Percentiles rank a stretch among this genome's conserved stretches.
Conservation (phyloP, 306 rosid genomes). For the Acacia crassicarpa region DNA sequence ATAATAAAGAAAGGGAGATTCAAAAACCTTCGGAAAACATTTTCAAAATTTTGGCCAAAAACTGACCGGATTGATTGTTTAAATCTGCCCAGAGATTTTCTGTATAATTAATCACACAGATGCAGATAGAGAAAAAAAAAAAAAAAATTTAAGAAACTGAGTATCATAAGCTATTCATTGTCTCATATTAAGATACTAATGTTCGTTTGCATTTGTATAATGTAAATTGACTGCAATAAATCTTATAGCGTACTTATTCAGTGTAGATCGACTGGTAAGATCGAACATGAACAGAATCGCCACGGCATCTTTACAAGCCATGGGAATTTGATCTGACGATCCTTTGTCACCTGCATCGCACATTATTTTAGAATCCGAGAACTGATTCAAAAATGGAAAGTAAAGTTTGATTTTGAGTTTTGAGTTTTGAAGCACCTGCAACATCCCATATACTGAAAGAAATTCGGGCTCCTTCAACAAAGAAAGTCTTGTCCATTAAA, state of each 20-base stretch:
- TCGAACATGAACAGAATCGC: constrained; percentile 95
- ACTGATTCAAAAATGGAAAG: neutral
- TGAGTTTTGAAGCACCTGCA: constrained; percentile 51
- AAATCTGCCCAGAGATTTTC: neutral
- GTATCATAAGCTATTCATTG: neutral
- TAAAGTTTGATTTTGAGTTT: neutral
- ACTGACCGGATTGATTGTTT: neutral
- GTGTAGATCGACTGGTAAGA: constrained; percentile 88
- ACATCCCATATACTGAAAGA: constrained; percentile 90
- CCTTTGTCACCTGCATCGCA: constrained; percentile 55
- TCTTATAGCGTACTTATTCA: constrained; percentile 50
- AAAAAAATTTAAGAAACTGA: too few species aligned
- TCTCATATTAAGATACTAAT: neutral
- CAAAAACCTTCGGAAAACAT: neutral
- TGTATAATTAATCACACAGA: too few species aligned
- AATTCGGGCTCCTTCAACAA: constrained; percentile 76
- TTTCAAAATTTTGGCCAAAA: neutral
- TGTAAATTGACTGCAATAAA: neutral
- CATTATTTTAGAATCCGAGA: neutral
- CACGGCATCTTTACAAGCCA: constrained; percentile 96
- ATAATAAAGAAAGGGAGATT: neutral
- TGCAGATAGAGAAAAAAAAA: neutral
- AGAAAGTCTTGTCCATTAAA: constrained; percentile 79
- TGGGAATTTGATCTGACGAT: constrained; percentile 73
- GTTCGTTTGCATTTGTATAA: neutral